Base-by-base conservation (phyloP, 176 grass and related monocot species). In the Rhynchospora pubera region DNA sequence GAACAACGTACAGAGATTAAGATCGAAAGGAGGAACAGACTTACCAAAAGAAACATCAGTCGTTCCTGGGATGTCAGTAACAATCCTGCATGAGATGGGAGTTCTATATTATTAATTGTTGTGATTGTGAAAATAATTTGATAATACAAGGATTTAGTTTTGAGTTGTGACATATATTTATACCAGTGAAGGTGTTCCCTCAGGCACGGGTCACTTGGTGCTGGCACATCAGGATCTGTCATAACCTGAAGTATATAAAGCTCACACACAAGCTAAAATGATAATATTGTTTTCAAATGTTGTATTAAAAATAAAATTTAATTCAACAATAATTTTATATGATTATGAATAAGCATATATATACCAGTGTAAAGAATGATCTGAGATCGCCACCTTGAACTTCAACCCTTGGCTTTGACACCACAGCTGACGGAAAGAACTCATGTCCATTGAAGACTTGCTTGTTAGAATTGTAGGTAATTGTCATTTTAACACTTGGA, bases 171-270 rank as follows among this genome's bases (percentile, higher is more conserved):
- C 32, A 34, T 34, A 53, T 56, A n/a, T 15, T 1, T n/a, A 66
- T 91, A 97, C 94, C 94, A 97, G 74, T 97, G 94, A 64, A 97
- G 83, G 83, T 97, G 91, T 83, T 97, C 94, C 52, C 94, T 90
- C 65, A 97, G 81, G 43, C 93, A 97, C 45, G 94, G 94, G 85
- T 97, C 94, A 68, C 94, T 97, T 65, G 94, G 94, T 23, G 91
- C 94, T 52, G 94, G 94, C 22, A 97, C 94, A 48, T 97, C 94
- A 62, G 94, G 94, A 58, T 97, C 94, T 67, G 94, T 97, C 94
- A 97, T 91, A 65, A 97, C 82, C 94, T 97, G 87, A 85, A 88
- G 28, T 58, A 83, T 77, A 56, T 44, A 83, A 50, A 91, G 18
- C 15, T 6, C 32, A 34, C 32, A 34, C 19, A 7, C 22, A 8